Percentiles rank a stretch among this genome's conserved stretches.
These are phyloP conservation scores for Stevia rebaudiana DNA, from an alignment of 140 eudicot species.

Conservation along the genomic window DNA sequence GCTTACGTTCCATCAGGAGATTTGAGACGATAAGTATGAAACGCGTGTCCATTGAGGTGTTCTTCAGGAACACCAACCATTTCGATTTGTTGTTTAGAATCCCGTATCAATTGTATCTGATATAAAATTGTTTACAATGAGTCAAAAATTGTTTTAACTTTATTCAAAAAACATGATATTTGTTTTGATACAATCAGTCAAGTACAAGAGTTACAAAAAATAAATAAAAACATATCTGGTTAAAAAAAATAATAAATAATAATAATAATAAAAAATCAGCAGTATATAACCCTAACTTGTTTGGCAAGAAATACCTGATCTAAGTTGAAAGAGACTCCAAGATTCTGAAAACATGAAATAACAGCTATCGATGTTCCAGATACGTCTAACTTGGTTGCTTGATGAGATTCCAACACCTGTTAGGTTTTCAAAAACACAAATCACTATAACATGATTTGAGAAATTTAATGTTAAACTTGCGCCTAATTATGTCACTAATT, in stretches of 20 bases:
- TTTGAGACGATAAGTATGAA: conserved; percentile 73
- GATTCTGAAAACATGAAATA: conserved; percentile 86
- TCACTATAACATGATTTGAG: neutral
- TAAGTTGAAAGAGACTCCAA: conserved; percentile 69
- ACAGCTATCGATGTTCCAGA: conserved; percentile 99
- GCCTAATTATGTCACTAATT: neutral
- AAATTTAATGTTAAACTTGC: neutral
- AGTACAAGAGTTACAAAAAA: too few species aligned
- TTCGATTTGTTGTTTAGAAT: conserved; percentile 62
- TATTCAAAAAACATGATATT: too few species aligned
- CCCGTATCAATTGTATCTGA: conserved; percentile 71
- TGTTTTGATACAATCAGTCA: too few species aligned
- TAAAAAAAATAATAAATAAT: too few species aligned
- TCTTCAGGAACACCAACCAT: conserved; percentile 92
- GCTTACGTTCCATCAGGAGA: conserved; percentile 90
- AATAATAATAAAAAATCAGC: too few species aligned
- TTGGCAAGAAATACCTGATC: conserved; percentile 52
- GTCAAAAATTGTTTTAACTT: neutral
- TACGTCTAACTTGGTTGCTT: conserved; percentile 69
- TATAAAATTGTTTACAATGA: neutral
- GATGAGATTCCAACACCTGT: conserved; percentile 92
- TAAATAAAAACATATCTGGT: too few species aligned
- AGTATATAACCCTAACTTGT: too few species aligned
- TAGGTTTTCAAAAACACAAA: conserved; percentile 9
- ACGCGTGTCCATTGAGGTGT: conserved; percentile 80